These are phyloP conservation scores for Gracilaria gracilis DNA, from an alignment of 23 red algal species.

Conservation along the genomic window DNA sequence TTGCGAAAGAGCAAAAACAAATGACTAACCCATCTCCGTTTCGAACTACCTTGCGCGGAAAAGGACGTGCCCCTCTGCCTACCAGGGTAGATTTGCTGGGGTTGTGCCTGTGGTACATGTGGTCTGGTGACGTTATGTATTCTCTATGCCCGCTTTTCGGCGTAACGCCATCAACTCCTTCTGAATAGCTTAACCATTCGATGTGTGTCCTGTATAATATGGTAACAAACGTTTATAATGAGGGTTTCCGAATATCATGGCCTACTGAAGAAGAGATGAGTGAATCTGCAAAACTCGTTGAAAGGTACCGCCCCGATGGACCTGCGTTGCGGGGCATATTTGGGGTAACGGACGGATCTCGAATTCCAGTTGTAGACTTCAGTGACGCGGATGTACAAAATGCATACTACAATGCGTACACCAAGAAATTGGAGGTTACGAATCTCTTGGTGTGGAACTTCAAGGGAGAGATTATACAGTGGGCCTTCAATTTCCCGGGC, in stretches of 20 bases:
- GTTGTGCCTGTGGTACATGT: slow-evolving; percentile 29
- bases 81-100: background rate
- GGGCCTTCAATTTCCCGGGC: slow-evolving; percentile 27
- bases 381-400: too few relatives aligned
- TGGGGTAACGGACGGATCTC: slow-evolving; percentile 3
- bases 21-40: too few relatives aligned
- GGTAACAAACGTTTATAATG: background rate
- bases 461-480: slow-evolving; percentile 38
- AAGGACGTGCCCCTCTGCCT: too few relatives aligned
- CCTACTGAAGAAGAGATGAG: slow-evolving; percentile 6
- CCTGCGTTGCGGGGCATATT: slow-evolving; percentile 3
- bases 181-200: background rate
- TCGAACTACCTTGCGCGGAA: too few relatives aligned
- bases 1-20: too few relatives aligned
- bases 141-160: slow-evolving; percentile 16
- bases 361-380: slow-evolving; percentile 10
- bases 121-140: background rate
- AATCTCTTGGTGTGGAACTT: too few relatives aligned
- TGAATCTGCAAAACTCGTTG: background rate
- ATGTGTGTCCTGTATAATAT: background rate
- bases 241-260: background rate
- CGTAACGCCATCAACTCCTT: slow-evolving; percentile 7
- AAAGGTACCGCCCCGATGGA: background rate
- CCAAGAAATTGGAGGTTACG: too few relatives aligned
- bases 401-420: too few relatives aligned